Conservation (phyloP, 306 rosid species). For the Biancaea sappan region DNA sequence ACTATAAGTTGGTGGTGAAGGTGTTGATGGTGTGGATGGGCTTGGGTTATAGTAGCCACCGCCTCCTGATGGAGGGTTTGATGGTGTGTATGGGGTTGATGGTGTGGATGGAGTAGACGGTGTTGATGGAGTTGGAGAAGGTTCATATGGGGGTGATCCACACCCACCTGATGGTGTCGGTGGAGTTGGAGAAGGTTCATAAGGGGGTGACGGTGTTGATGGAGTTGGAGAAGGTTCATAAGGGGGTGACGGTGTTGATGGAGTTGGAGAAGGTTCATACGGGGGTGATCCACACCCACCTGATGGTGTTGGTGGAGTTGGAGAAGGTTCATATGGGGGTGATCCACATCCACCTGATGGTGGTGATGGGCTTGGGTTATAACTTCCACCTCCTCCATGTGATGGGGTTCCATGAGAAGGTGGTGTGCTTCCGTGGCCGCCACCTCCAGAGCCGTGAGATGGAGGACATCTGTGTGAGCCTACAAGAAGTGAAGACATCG, state of each 20-base stretch:
- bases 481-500: slow-evolving; percentile 31
- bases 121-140: slow-evolving; percentile 46
- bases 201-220: slow-evolving; percentile 49
- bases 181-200: slow-evolving; percentile 39
- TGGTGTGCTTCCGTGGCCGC: slow-evolving; percentile 43
- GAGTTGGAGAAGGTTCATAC: slow-evolving; percentile 29
- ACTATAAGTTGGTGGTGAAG: slow-evolving; percentile 17
- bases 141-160: slow-evolving; percentile 24
- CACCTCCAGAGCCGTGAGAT: slow-evolving; percentile 31
- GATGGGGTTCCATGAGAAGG: slow-evolving; percentile 50
- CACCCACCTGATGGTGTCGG: slow-evolving; percentile 42
- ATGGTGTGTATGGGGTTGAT: slow-evolving; percentile 16
- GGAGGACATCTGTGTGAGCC: slow-evolving; percentile 53
- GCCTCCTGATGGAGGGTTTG: slow-evolving; percentile 60
- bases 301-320: slow-evolving; percentile 57
- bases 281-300: slow-evolving; percentile 31
- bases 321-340: slow-evolving; percentile 35
- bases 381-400: slow-evolving; percentile 46
- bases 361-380: slow-evolving; percentile 53
- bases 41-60: slow-evolving; percentile 49
- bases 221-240: slow-evolving; percentile 42
- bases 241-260: slow-evolving; percentile 42
- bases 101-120: slow-evolving; percentile 24
- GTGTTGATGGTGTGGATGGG: not conserved
- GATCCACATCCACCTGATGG: slow-evolving; percentile 42